phyloP scores from a whole-genome alignment of 2,329 filamentous ascomycete genomes.

The Ceratocystis destructans region DNA sequence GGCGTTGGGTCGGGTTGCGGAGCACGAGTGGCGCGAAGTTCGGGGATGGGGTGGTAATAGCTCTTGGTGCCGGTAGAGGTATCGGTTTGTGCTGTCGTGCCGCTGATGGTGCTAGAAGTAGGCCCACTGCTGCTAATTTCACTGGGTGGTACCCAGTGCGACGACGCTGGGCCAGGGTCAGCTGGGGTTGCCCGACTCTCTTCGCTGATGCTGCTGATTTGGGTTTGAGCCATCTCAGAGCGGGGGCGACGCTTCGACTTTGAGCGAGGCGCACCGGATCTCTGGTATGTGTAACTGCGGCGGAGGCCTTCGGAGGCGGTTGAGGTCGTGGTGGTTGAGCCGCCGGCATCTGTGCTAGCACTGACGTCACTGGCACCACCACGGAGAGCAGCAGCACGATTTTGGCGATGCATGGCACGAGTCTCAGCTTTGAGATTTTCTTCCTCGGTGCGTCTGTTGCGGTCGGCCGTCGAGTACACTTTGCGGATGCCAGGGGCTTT shows the following conservation, averaged over 20 bases:
- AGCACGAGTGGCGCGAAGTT: slow-evolving; percentile 28
- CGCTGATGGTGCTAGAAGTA: slow-evolving; percentile 18
- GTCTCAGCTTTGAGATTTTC: slow-evolving; percentile 46
- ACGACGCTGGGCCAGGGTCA: neutral
- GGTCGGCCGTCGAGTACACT: slow-evolving; percentile 47
- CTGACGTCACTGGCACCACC: slow-evolving; percentile 16
- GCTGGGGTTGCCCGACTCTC: neutral
- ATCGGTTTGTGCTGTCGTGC: slow-evolving; percentile 21
- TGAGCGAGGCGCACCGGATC: slow-evolving; percentile 24
- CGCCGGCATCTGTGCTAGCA: slow-evolving; percentile 4
- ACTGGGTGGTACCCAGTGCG: slow-evolving; percentile 11
- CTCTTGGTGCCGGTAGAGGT: slow-evolving; percentile 45
- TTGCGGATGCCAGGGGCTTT: slow-evolving; percentile 40
- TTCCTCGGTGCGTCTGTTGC: slow-evolving; percentile 37
- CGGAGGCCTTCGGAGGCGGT: slow-evolving; percentile 23
- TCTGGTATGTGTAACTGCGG: slow-evolving; percentile 42
- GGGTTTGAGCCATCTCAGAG: slow-evolving; percentile 22
- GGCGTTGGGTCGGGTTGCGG: neutral
- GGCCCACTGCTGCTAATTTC: slow-evolving; percentile 8
- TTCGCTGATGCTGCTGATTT: slow-evolving; percentile 21
- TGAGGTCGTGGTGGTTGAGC: slow-evolving; percentile 10
- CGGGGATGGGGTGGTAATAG: slow-evolving; percentile 43
- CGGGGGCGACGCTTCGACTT: slow-evolving; percentile 22
- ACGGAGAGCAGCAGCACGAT: slow-evolving; percentile 25
- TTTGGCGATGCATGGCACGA: slow-evolving; percentile 40